phyloP scores from a whole-genome alignment of 257 asterid genomes.

The Leonotis leonurus region DNA sequence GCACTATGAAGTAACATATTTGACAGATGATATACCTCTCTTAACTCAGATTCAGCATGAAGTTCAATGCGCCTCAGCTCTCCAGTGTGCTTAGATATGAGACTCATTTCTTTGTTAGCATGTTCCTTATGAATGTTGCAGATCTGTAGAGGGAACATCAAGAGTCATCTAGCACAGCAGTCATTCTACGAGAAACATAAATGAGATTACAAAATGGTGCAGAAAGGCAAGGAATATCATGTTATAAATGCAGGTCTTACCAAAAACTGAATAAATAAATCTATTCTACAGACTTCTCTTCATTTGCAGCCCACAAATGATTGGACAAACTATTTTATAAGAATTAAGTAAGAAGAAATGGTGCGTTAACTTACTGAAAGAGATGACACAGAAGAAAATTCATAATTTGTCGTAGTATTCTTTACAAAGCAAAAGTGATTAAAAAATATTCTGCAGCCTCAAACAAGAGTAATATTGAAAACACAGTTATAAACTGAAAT shows the following conservation, averaged over 20 bases:
- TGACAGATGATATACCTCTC: conserved; percentile 48
- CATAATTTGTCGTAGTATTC: not conserved
- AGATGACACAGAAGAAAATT: not conserved
- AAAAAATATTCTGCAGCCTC: not conserved
- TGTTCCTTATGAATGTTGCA: conserved; percentile 60
- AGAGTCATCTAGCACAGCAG: conserved; percentile 18
- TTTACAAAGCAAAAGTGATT: not conserved
- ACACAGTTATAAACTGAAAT: not conserved
- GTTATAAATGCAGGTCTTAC: not conserved
- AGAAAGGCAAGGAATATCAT: conserved; percentile 7
- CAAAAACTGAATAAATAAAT: not conserved
- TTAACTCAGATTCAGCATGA: conserved; percentile 74
- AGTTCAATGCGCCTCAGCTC: conserved; percentile 55
- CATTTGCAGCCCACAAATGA: not conserved
- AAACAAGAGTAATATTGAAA: not conserved
- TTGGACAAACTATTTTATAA: conserved; percentile 1
- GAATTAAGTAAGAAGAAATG: not conserved
- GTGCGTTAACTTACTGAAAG: not conserved
- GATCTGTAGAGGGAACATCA: conserved; percentile 34
- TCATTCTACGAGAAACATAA: conserved; percentile 3
- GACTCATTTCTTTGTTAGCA: conserved; percentile 48
- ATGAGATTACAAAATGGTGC: conserved; percentile 8
- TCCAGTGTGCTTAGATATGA: conserved; percentile 58
- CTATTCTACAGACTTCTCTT: not conserved
- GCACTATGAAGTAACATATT: not conserved